A percentile compares a stretch with the other conserved stretches of the same genome.
These are phyloP conservation scores for Alternaria metachromatica DNA, from an alignment of 2,329 filamentous ascomycete species.

Conservation along the genomic window DNA sequence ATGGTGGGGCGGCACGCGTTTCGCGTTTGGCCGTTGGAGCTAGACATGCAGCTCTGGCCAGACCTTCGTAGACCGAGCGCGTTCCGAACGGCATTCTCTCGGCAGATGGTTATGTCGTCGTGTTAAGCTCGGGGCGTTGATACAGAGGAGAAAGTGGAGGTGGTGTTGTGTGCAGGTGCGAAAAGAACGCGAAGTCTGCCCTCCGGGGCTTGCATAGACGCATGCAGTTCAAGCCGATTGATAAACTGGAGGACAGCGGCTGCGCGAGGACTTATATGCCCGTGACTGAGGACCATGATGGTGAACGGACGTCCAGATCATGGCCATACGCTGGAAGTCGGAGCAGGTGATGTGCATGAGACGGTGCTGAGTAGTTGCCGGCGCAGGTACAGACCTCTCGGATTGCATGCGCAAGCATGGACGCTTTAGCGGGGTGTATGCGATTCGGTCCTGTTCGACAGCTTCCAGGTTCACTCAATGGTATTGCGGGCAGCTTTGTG, in stretches of 20 bases:
- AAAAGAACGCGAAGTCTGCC: not conserved
- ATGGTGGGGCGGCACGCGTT: slow-evolving; percentile 26
- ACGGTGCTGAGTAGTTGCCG: not conserved
- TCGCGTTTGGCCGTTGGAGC: slow-evolving; percentile 15
- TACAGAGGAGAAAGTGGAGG: not conserved
- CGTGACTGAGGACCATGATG: slow-evolving; percentile 30
- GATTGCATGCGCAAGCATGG: not conserved
- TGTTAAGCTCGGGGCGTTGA: slow-evolving; percentile 2
- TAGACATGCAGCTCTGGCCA: slow-evolving; percentile 20
- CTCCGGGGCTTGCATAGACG: not conserved
- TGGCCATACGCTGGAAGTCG: not conserved
- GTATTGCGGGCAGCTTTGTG: not conserved
- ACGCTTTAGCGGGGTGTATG: not conserved
- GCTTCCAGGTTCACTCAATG: not conserved
- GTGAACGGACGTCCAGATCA: slow-evolving; percentile 1
- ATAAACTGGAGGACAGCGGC: not conserved
- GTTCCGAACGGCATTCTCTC: slow-evolving; percentile 8
- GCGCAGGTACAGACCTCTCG: slow-evolving; percentile 12
- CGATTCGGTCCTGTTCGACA: not conserved
- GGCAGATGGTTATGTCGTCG: not conserved
- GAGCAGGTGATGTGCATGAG: not conserved
- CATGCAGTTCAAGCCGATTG: not conserved
- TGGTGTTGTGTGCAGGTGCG: not conserved
- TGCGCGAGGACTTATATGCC: slow-evolving; percentile 11
- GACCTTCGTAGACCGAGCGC: not conserved